Evolutionary conservation across 1,284 basidiomycete species (phyloP).

Genomic region (Chalciporus sp.): DNA sequence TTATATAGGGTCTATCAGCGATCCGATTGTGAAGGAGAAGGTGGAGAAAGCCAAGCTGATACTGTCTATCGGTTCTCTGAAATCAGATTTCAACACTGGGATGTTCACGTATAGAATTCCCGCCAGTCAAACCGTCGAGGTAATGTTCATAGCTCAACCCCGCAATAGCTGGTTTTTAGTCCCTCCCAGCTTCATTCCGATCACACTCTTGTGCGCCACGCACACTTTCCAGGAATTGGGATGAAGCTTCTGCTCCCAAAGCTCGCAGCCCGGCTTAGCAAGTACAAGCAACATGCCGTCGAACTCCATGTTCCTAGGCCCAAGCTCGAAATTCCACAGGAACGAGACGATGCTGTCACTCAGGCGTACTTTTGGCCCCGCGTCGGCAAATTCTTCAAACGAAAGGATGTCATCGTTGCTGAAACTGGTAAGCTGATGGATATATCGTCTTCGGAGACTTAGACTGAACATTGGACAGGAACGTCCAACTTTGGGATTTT

Average conservation of each 20-base stretch:
- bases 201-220: slow-evolving; percentile 70
- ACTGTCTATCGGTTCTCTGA: slow-evolving; percentile 79
- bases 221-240: slow-evolving; percentile 61
- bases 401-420: slow-evolving; percentile 78
- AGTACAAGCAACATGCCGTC: slow-evolving; percentile 41
- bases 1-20: slow-evolving; percentile 81
- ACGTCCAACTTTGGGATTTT: slow-evolving; percentile 76
- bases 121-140: slow-evolving; percentile 62
- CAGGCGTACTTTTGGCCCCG: slow-evolving; percentile 90
- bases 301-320: slow-evolving; percentile 54
- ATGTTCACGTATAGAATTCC: slow-evolving; percentile 80
- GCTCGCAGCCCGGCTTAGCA: slow-evolving; percentile 57
- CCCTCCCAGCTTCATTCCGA: slow-evolving; percentile 77
- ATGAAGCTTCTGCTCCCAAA: slow-evolving; percentile 76
- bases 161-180: slow-evolving; percentile 1
- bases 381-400: slow-evolving; percentile 75
- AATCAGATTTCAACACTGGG: slow-evolving; percentile 91
- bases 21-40: slow-evolving; percentile 69
- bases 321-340: slow-evolving; percentile 48
- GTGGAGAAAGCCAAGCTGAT: slow-evolving; percentile 86
- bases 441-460: not conserved
- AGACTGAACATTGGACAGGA: slow-evolving; percentile 32
- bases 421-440: slow-evolving; percentile 68
- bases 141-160: slow-evolving; percentile 26
- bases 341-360: slow-evolving; percentile 56